Evolutionary conservation across 495 filamentous ascomycete genomes (phyloP), one percentile per base, ranked within the genome.

Genomic region (Xylaria telfairii): DNA sequence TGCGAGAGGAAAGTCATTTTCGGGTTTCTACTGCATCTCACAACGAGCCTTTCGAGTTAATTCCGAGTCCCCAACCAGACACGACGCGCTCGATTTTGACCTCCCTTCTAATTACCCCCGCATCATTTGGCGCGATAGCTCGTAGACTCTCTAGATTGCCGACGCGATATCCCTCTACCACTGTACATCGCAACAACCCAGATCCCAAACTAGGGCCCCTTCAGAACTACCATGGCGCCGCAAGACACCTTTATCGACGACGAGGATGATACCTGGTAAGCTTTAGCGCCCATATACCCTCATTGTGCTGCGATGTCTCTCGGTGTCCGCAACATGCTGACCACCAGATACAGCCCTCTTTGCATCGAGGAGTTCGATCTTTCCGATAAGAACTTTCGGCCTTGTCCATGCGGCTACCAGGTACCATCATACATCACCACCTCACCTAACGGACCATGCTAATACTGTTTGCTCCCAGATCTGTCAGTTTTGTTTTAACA

Each of bases 401-500:
- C 96, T 70, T 99, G 96, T 84, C 96, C 95, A 32, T 99, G 96
- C 79, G 96, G 96, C 46, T 99, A 98, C 77, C 94, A 98, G 87
- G 96, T 98, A 89, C 57, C 87, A 76, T 12, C 51, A n/a, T 7
- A 32, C 42, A 21, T 60, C 62, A 26, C 37, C 66, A 28, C 39
- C 24, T 60, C 54, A 54, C 0, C 37, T 54, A 26, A 30, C 75
- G 79, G 62, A 79, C 72, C n/a, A 19, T 30, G 44, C 60, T 70
- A 17, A 70, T 59, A 46, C 26, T 7, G 26, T 37, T 12, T 37
- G 46, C 57, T 13, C 32, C 37, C 77, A 99, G 95, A 93, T 99
- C 76, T 99, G 96, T 80, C 96, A 98, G 84, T 99, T 99, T 83
- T 99, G 96, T 82, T 98, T 92, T 84, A 97, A 99, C 84, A 98